Base-by-base conservation (phyloP, 495 filamentous ascomycete genomes). In the Antarctomyces pellizariae region DNA sequence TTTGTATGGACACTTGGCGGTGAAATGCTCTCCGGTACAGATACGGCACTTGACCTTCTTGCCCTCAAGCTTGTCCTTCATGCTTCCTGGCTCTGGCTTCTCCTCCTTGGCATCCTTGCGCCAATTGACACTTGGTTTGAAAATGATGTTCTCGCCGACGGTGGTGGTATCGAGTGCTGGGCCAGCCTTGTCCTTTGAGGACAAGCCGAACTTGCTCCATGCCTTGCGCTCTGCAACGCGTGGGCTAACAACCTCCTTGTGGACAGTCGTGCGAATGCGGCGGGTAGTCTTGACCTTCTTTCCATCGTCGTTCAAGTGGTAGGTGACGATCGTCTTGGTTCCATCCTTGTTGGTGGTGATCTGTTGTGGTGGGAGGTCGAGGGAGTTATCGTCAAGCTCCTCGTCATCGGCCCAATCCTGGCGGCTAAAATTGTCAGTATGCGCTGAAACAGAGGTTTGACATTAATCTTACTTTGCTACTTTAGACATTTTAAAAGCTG, bases 11-110 rank as follows among this genome's bases (percentile, higher is more conserved):
- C 74, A 97, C 43, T 84, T 67, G 16, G 84, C 80, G 3, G 86
- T 97, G 57, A 92, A 97, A 62, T 97, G 86, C 56, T 95, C 89
- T 38, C 89, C 86, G 49, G 70, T 75, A 55, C 86, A 97, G 46
- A 97, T 95, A 58, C 86, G 71, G 54, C 86, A 97, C 63, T 93
- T 93, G 56, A 97, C 89, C 63, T 91, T 91, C 67, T 91, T 91
- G 54, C 92, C 78, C 69, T 84, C 91, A 33, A 93, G 61, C 61
- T 78, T 67, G 38, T 80, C 78, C 59, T 82, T 86, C 59, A 91
- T 71, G 41, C 62, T 63, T 43, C 65, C 66, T 30, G 67, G 67
- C 34, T 69, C 71, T 34, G 61, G 57, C 41, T 56, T 52, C 49
- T 82, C 78, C 50, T 84, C 76, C 56, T 75, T 75, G 29, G 70